Base-by-base conservation (phyloP, 352 stramenopile genomes). In the Phytophthora boehmeriae region DNA sequence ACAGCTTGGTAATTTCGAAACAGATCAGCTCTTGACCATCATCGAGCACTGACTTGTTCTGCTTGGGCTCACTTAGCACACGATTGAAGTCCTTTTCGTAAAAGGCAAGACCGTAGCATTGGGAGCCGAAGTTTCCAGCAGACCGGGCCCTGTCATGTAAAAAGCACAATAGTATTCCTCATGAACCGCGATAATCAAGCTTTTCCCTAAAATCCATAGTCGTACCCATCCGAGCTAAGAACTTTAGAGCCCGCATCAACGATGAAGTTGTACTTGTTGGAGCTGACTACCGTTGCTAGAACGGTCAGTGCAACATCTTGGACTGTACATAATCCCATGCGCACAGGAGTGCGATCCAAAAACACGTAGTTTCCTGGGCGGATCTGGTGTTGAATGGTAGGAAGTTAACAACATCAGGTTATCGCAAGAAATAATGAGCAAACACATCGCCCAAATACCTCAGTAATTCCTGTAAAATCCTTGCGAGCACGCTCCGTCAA, bases 281-380 rank as follows among this genome's bases (percentile, higher is more conserved):
- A 69, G 57, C 81, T 93, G 46, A 93, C 81, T 23, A 92, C 81
- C 5, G 81, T 93, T 2, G 70, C 68, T 2, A 90, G 46, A 49
- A 93, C 68, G 4, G 66, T 70, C 17, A 92, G 64, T 14, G 80
- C 75, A 8, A 92, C 77, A 50, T 90, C 69, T 55, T 88, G 56
- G 46, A 90, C 66, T 13, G 66, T 79, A 45, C 76, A 85, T 11
- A 90, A 46, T 1, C 83, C 83, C 41, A 89, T 90, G 34, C 75
- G 71, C 25, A 92, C 75, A 5, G 83, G 83, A 16, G 83, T 92
- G 50, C 83, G 83, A 51, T 92, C 83, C 11, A 89, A 58, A 49
- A 92, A 92, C 9, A 90, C 75, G 41, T 90, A 90, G 66, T 90
- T 92, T 25, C 80, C 83, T 11, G 80, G 79, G 6, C 81, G 83